phyloP scores from a whole-genome alignment of 2,329 filamentous ascomycete species.

The Calonectria pseudoreteaudii region DNA sequence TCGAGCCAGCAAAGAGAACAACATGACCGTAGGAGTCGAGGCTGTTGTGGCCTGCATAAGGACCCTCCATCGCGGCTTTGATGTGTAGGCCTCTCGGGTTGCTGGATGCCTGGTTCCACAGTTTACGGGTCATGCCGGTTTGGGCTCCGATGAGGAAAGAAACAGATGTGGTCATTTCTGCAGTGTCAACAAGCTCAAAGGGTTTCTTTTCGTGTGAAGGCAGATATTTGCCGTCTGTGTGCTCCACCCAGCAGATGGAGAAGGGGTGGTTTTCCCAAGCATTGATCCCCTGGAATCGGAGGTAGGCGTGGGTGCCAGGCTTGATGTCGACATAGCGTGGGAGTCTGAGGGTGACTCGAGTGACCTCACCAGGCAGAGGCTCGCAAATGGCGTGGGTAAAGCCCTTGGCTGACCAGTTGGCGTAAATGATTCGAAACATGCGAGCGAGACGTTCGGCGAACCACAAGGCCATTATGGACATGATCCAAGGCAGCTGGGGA shows the following conservation, averaged over 20 bases:
- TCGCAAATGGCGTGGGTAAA: constrained; percentile 76
- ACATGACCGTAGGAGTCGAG: constrained; percentile 93
- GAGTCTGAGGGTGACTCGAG: constrained; percentile 76
- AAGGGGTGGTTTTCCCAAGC: constrained; percentile 83
- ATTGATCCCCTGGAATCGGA: constrained; percentile 75
- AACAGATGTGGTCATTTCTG: constrained; percentile 66
- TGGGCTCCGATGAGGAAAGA: constrained; percentile 90
- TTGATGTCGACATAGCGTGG: constrained; percentile 74
- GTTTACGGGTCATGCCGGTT: constrained; percentile 86
- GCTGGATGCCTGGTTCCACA: constrained; percentile 76
- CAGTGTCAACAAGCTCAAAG: constrained; percentile 53
- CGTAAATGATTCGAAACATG: constrained; percentile 71
- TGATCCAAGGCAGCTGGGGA: constrained; percentile 79
- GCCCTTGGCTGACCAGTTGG: constrained; percentile 71
- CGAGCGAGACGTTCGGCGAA: constrained; percentile 75
- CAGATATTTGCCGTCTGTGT: constrained; percentile 56
- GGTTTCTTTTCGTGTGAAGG: constrained; percentile 57
- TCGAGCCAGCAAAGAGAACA: constrained; percentile 90
- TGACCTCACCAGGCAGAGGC: constrained; percentile 75
- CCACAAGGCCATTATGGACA: constrained; percentile 83
- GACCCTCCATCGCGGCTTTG: constrained; percentile 85
- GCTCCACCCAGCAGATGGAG: constrained; percentile 80
- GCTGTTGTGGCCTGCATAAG: constrained; percentile 85
- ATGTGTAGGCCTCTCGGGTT: constrained; percentile 69
- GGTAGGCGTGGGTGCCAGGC: constrained; percentile 80